A percentile compares a stretch with the other conserved stretches of the same genome.
These are phyloP conservation scores for Geosiphon pyriformis DNA, from an alignment of 192 early-diverging fungal genomes.

Conservation along the genomic window DNA sequence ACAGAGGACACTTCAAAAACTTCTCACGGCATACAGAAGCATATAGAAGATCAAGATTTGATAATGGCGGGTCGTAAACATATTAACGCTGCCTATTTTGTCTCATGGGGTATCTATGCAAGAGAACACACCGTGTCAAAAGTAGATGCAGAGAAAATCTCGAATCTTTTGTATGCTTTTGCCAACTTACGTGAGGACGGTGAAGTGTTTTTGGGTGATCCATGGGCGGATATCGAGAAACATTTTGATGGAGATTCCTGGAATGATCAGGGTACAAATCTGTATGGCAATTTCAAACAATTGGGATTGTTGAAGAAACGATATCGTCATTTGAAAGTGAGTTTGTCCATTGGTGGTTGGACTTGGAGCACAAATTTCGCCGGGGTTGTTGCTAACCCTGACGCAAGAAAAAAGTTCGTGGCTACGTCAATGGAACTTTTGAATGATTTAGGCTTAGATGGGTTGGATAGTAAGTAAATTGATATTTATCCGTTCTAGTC, in stretches of 20 bases:
- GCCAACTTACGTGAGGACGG: slow-evolving; percentile 63
- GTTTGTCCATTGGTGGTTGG: slow-evolving; percentile 78
- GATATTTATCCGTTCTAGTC: not conserved
- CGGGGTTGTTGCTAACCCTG: slow-evolving; percentile 45
- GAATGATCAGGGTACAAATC: slow-evolving; percentile 46
- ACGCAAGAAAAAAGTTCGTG: slow-evolving; percentile 55
- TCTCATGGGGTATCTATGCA: slow-evolving; percentile 65
- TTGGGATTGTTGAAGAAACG: slow-evolving; percentile 60
- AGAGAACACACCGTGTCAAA: slow-evolving; percentile 58
- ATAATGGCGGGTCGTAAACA: no score
- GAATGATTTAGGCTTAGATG: slow-evolving; percentile 48
- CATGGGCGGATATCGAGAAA: slow-evolving; percentile 77
- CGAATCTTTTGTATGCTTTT: slow-evolving; percentile 81
- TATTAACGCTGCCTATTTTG: no score
- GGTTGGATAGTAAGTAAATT: slow-evolving; percentile 42
- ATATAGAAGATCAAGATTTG: no score
- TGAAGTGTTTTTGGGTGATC: slow-evolving; percentile 61
- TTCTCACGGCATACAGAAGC: no score
- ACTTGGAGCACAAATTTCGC: slow-evolving; percentile 69
- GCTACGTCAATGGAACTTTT: slow-evolving; percentile 39
- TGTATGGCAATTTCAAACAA: slow-evolving; percentile 60
- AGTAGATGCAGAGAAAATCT: slow-evolving; percentile 56
- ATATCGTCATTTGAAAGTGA: slow-evolving; percentile 62
- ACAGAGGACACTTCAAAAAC: no score
- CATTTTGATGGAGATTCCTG: slow-evolving; percentile 49